These are phyloP conservation scores for Auriscalpium microsporum DNA, from an alignment of 768 basidiomycete species.

Conservation along the genomic window DNA sequence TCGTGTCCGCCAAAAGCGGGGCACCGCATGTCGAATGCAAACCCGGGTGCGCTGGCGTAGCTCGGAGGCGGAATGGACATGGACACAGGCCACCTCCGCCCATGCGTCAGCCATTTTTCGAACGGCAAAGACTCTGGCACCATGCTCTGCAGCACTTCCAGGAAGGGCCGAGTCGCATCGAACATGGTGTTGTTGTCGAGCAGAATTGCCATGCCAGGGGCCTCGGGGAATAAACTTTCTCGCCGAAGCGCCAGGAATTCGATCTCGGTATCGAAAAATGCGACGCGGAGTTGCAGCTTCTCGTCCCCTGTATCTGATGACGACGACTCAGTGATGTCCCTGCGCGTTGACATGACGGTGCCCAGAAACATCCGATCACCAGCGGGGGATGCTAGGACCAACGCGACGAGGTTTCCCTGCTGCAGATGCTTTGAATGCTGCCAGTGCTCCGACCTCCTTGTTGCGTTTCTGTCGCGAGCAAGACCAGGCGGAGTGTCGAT, in stretches of 20 bases:
- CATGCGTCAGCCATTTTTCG: background rate
- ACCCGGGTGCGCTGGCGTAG: constrained; percentile 31
- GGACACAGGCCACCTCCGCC: background rate
- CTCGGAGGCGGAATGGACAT: constrained; percentile 1
- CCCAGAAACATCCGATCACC: constrained; percentile 41
- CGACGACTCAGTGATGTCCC: constrained; percentile 40
- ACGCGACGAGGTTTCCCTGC: constrained; percentile 59
- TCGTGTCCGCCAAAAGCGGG: constrained; percentile 29
- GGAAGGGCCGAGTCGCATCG: constrained; percentile 10
- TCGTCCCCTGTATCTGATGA: constrained; percentile 18
- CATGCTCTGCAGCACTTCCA: constrained; percentile 6
- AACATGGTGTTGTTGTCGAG: constrained; percentile 12
- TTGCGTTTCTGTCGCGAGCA: constrained; percentile 33
- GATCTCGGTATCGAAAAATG: constrained; percentile 56
- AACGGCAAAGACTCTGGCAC: constrained; percentile 12
- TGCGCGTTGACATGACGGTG: constrained; percentile 32
- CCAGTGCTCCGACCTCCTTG: constrained; percentile 48
- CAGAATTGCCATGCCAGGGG: constrained; percentile 6
- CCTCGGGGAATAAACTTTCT: constrained; percentile 18
- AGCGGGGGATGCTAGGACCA: constrained; percentile 30
- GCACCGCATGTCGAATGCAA: constrained; percentile 47
- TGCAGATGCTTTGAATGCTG: constrained; percentile 52
- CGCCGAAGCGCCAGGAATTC: constrained; percentile 39
- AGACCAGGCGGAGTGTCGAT: constrained; percentile 49
- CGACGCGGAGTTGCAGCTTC: constrained; percentile 38